Conservation (phyloP, 2,329 filamentous ascomycete genomes). For the Hypocrella siamensis region DNA sequence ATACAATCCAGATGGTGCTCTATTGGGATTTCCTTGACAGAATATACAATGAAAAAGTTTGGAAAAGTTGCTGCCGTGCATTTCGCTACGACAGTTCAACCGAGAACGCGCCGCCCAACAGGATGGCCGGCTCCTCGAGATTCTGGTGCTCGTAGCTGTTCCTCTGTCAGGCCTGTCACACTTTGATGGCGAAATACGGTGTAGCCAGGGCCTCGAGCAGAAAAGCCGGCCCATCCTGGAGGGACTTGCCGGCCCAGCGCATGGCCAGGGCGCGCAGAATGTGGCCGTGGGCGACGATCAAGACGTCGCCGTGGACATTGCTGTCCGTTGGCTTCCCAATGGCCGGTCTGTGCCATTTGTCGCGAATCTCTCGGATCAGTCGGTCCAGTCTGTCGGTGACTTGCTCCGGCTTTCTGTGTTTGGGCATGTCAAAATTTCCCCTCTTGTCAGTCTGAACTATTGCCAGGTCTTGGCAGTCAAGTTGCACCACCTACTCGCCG, state of each 20-base stretch:
- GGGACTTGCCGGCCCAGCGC: constrained; percentile 61
- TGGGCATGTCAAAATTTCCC: too few relatives aligned
- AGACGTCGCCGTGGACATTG: constrained; percentile 19
- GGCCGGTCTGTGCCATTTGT: constrained; percentile 44
- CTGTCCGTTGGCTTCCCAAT: constrained; percentile 37
- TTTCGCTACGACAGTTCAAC: constrained; percentile 26
- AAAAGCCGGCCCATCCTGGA: constrained; percentile 63
- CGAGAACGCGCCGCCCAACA: constrained; percentile 58
- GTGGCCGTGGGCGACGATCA: constrained; percentile 78
- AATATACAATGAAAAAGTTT: too few relatives aligned
- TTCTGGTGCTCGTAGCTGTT: constrained; percentile 63
- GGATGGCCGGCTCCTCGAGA: constrained; percentile 63
- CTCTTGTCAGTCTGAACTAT: too few relatives aligned
- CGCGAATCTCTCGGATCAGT: constrained; percentile 60
- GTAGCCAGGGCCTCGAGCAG: constrained; percentile 84
- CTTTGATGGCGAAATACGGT: too few relatives aligned
- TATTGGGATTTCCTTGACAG: too few relatives aligned
- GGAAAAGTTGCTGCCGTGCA: too few relatives aligned
- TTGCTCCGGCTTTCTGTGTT: constrained; percentile 48
- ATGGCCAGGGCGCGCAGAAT: constrained; percentile 79
- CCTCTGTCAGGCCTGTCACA: neutral
- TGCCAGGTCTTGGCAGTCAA: too few relatives aligned
- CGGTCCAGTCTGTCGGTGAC: constrained; percentile 58
- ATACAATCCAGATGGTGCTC: too few relatives aligned
- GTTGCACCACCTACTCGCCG: constrained; percentile 50